A percentile compares a stretch with the other conserved stretches of the same genome.
These are phyloP conservation scores for Benincasa hispida DNA, from an alignment of 306 rosid genomes.

Conservation along the genomic window DNA sequence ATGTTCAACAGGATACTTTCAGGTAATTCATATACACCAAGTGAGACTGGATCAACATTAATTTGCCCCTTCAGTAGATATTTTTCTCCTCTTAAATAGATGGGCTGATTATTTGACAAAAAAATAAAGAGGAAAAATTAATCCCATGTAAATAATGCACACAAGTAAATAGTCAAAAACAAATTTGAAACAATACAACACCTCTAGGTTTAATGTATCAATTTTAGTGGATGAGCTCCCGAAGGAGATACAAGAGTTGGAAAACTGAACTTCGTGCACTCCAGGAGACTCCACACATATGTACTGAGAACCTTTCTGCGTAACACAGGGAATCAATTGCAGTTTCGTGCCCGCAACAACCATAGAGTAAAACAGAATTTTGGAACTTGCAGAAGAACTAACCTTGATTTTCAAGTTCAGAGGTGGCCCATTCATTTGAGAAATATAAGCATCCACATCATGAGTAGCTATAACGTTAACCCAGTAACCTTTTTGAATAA, in stretches of 20 bases:
- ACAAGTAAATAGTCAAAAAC: neutral
- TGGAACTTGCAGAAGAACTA: slow-evolving; percentile 7
- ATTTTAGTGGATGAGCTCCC: slow-evolving; percentile 72
- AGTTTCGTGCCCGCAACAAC: neutral
- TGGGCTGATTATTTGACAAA: slow-evolving; percentile 34
- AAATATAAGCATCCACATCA: slow-evolving; percentile 63
- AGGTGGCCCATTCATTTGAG: slow-evolving; percentile 56
- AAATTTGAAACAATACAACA: slow-evolving; percentile 20
- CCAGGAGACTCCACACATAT: slow-evolving; percentile 79
- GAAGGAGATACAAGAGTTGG: slow-evolving; percentile 76
- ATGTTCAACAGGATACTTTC: slow-evolving; percentile 56
- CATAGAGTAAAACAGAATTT: neutral
- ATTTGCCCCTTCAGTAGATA: slow-evolving; percentile 78
- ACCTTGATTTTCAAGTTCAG: slow-evolving; percentile 66
- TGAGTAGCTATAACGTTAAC: slow-evolving; percentile 72
- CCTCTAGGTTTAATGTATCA: slow-evolving; percentile 57
- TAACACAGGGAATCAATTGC: slow-evolving; percentile 21
- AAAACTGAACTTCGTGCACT: slow-evolving; percentile 66
- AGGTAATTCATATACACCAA: slow-evolving; percentile 32
- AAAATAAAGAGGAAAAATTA: neutral
- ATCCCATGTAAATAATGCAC: neutral
- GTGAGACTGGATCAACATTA: slow-evolving; percentile 39
- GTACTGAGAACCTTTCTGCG: slow-evolving; percentile 91
- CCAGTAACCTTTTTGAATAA: slow-evolving; percentile 87
- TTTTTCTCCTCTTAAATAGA: slow-evolving; percentile 75